Conservation (phyloP, 495 filamentous ascomycete genomes). For the Aspergillus bertholletiae region DNA sequence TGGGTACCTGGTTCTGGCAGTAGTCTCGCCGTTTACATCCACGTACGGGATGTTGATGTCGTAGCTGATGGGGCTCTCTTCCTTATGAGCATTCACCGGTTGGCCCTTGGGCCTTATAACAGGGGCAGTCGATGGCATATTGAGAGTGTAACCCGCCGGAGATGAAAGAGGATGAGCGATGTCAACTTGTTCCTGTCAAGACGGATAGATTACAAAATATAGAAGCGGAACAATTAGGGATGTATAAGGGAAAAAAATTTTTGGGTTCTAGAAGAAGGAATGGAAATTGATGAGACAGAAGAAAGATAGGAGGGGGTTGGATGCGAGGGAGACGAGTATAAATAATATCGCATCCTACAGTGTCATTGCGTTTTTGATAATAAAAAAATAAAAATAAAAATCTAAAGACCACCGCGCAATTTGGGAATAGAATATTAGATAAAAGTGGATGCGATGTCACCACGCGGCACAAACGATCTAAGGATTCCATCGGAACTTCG, state of each 20-base stretch:
- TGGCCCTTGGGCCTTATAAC: conserved; percentile 28
- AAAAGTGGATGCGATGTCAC: conserved; percentile 19
- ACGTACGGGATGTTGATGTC: conserved; percentile 57
- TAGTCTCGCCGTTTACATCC: conserved; percentile 35
- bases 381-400: too few species aligned
- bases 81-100: conserved; percentile 25
- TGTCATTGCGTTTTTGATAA: conserved; percentile 11
- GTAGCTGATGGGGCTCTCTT: conserved; percentile 47
- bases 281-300: conserved; percentile 1
- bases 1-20: conserved; percentile 49
- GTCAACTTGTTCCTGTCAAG: too few species aligned
- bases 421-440: conserved; percentile 2
- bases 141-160: too few species aligned
- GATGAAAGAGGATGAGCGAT: too few species aligned
- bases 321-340: conserved; percentile 7
- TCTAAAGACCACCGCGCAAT: conserved; percentile 11
- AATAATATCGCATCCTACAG: conserved; percentile 9
- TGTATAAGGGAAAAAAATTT: too few species aligned
- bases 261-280: background rate
- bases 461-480: conserved; percentile 16
- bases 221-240: too few species aligned
- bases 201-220: too few species aligned
- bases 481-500: conserved; percentile 18
- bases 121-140: conserved; percentile 40
- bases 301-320: background rate